Evolutionary conservation across 306 rosid genomes (phyloP), one percentile per base, ranked within the genome.

Genomic region (Vicia faba): DNA sequence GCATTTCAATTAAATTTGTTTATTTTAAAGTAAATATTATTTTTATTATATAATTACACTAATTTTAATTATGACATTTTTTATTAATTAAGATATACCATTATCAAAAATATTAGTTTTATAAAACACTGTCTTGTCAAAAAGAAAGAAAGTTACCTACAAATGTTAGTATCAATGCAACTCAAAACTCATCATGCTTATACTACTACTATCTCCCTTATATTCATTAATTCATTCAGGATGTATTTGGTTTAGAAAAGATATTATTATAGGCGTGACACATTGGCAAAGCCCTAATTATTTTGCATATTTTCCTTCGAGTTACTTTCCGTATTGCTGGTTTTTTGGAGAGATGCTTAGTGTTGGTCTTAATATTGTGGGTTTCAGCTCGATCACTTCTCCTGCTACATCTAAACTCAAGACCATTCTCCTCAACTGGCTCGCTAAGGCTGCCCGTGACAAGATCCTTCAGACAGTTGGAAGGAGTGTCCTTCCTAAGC

Each of bases 251-350:
- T n/a, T n/a, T n/a, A n/a, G 80, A 80, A 53, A 89, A 89, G 83
- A 93, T 93, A 71, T 64, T 93, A 18, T 97, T n/a, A n/a, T 97
- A 1, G 98, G 98, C 69, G 96, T 93, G 50, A 89, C 98, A 10
- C 98, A 93, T 73, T 93, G 98, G 98, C 98, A 93, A 80, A 93
- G 98, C 81, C 98, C 98, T 7, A 93, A 85, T 72, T 89, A 70
- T 76, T 93, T 87, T 74, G 98, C 91, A 12, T 93, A 93, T 82
- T 93, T 83, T 77, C 98, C 98, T 73, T n/a, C n/a, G n/a, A n/a
- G 77, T 89, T 41, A 92, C 89, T 59, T 87, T 96, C 73, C 87
- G 98, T 83, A 78, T 88, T 23, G 98, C 98, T 16, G 98, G 98
- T 69, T 87, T 89, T 71, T 72, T 92, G 98, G 98, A 58, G 98